Evolutionary conservation across 2,329 filamentous ascomycete genomes (phyloP), one percentile per base, ranked within the genome.

Genomic region (Fusarium pilosicola): DNA sequence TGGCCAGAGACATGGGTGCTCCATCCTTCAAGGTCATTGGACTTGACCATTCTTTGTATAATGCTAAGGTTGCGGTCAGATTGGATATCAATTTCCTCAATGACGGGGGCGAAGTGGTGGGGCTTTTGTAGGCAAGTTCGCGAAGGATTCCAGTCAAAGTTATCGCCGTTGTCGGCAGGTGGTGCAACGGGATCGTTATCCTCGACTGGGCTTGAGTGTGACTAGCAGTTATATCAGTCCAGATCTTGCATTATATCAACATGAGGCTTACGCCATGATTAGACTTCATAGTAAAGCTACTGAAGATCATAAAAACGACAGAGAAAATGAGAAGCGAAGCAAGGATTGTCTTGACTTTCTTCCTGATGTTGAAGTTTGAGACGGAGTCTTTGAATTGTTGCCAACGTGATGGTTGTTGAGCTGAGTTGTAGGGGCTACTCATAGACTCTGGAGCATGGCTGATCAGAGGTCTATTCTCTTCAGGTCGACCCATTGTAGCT

Each of bases 391-490:
- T 81, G 32, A 76, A 41, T n/a, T 80, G 80, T 55, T 70, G 74
- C 79, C 79, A 81, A 72, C 79, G 68, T 5, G 80, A 76, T 5
- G 71, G 70, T 38, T 66, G 65, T 42, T 65, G 49, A 10, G 59
- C 58, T 76, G 59, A 77, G 49, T 74, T 73, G 10, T 76, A 77
- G 26, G 78, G 73, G 14, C 73, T 80, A 42, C 84, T 81, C 83
- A 88, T 87, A 67, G 85, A 87, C 82, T 88, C 81, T 12, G 85
- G 86, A 10, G 81, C 80, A 48, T 80, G 76, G 36, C 79, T 77
- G 62, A 88, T 80, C 7, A 88, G 79, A 63, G 82, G 80, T 52
- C 84, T 82, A 26, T 81, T 79, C 74, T 89, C 86, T 44, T 83
- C 81, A 5, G 79, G 75, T 17, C 77, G 71, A 11, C 84, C 85